Evolutionary conservation across 768 basidiomycete genomes (phyloP).

Genomic region (Dendrothele bispora): DNA sequence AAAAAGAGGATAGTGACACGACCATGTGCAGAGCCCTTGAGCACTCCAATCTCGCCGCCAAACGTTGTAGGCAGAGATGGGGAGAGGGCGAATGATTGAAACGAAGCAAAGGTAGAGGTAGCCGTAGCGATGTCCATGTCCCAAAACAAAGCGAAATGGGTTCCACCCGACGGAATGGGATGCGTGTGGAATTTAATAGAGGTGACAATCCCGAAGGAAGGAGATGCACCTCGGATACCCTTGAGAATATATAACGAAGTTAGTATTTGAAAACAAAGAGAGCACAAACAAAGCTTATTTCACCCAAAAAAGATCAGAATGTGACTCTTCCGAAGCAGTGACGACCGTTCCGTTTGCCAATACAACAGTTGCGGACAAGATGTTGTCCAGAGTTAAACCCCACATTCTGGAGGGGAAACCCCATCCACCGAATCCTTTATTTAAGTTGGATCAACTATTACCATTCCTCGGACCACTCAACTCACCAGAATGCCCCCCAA

Average conservation of each 20-base stretch:
- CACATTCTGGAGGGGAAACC: slow-evolving; percentile 27
- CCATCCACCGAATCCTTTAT: slow-evolving; percentile 23
- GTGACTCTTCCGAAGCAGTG: slow-evolving; percentile 14
- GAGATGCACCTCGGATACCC: slow-evolving; percentile 12
- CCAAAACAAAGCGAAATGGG: slow-evolving; percentile 5
- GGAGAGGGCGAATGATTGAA: slow-evolving; percentile 10
- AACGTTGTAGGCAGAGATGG: slow-evolving; percentile 11
- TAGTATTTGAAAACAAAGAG: not conserved
- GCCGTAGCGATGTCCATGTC: slow-evolving; percentile 5
- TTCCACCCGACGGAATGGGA: slow-evolving; percentile 1
- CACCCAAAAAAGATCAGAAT: slow-evolving; percentile 30
- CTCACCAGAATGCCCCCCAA: slow-evolving; percentile 44
- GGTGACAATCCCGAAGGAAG: slow-evolving; percentile 14
- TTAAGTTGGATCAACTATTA: not conserved
- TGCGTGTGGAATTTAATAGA: slow-evolving; percentile 7
- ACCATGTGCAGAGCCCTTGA: slow-evolving; percentile 5
- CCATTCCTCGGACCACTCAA: not conserved
- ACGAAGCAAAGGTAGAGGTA: slow-evolving; percentile 3
- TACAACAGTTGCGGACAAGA: slow-evolving; percentile 24
- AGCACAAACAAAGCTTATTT: not conserved
- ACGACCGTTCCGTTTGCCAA: slow-evolving; percentile 26
- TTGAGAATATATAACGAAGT: not conserved
- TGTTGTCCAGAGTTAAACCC: slow-evolving; percentile 27
- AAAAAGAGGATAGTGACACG: slow-evolving; percentile 6
- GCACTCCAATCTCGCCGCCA: slow-evolving; percentile 12